These are phyloP conservation scores for Theileria luwenshuni DNA, from an alignment of 169 alveolate species.

Conservation along the genomic window DNA sequence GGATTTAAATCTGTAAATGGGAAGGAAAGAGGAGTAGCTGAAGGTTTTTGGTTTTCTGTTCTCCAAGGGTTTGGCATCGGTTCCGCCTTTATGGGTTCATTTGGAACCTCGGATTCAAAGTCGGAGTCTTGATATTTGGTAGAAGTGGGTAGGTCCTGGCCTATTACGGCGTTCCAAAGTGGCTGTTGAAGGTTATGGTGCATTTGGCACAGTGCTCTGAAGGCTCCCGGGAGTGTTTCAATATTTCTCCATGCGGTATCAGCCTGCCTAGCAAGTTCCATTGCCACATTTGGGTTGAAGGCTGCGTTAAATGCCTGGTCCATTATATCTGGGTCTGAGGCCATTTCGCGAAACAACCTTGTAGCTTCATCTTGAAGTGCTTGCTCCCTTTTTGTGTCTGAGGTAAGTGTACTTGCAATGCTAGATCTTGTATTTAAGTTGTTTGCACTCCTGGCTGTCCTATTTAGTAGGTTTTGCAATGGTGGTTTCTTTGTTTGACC, in stretches of 20 bases:
- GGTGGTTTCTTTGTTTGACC: not conserved
- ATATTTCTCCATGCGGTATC: conserved; percentile 80
- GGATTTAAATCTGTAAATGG: not conserved
- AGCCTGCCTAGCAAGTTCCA: conserved; percentile 78
- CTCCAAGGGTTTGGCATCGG: conserved; percentile 69
- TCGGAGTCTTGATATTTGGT: not conserved
- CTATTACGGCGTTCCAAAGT: conserved; percentile 67
- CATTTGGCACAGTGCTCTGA: conserved; percentile 76
- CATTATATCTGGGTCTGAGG: conserved; percentile 72
- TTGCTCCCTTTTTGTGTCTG: conserved; percentile 16
- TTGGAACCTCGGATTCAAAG: conserved; percentile 6
- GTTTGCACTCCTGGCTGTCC: not conserved
- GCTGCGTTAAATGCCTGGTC: conserved; percentile 75
- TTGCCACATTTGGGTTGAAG: conserved; percentile 76
- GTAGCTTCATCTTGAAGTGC: conserved; percentile 42
- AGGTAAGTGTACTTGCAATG: not conserved
- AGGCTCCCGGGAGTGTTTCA: conserved; percentile 83
- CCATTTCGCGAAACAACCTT: conserved; percentile 71
- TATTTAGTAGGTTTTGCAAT: not conserved
- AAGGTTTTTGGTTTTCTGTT: not conserved
- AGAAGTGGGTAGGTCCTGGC: conserved; percentile 3
- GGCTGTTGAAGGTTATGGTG: conserved; percentile 79
- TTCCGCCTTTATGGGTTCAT: conserved; percentile 34
- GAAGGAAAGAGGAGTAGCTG: not conserved
- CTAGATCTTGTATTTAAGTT: not conserved